A percentile compares a stretch with the other conserved stretches of the same genome.
Evolutionary conservation across 192 early-diverging fungal genomes (phyloP).

Genomic region (Spizellomyces sp.): DNA sequence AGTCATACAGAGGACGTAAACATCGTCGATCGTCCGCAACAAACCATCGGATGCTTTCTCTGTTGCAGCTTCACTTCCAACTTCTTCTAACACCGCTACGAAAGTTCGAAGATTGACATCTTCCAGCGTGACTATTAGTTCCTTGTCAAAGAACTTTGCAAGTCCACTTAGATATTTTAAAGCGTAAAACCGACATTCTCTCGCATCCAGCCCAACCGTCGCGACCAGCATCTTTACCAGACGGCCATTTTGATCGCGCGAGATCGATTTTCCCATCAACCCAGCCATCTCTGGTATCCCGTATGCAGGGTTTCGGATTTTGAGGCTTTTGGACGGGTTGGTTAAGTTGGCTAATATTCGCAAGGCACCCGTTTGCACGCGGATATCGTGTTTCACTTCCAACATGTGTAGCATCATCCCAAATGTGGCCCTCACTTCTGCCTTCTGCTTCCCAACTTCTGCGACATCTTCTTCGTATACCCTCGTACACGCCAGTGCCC

Average conservation of each 20-base stretch:
- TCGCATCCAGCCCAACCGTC: neutral
- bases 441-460: neutral
- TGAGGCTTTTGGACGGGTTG: slow-evolving; percentile 13
- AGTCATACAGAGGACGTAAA: neutral
- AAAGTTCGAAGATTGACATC: neutral
- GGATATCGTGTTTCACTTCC: neutral
- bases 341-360: slow-evolving; percentile 2
- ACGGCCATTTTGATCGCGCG: no score
- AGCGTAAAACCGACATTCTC: neutral
- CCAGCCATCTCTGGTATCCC: neutral
- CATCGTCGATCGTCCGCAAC: neutral
- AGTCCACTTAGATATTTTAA: neutral
- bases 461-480: neutral
- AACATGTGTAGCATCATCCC: neutral
- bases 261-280: neutral
- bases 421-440: neutral
- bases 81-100: neutral
- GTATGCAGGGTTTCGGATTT: slow-evolving; percentile 13
- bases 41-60: no score
- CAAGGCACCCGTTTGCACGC: neutral
- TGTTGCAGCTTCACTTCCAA: neutral
- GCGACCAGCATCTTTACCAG: neutral
- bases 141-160: neutral
- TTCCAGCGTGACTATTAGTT: neutral
- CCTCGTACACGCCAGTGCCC: no score